phyloP scores from a whole-genome alignment of 345 rosid genomes.

The Citrus unshiu region DNA sequence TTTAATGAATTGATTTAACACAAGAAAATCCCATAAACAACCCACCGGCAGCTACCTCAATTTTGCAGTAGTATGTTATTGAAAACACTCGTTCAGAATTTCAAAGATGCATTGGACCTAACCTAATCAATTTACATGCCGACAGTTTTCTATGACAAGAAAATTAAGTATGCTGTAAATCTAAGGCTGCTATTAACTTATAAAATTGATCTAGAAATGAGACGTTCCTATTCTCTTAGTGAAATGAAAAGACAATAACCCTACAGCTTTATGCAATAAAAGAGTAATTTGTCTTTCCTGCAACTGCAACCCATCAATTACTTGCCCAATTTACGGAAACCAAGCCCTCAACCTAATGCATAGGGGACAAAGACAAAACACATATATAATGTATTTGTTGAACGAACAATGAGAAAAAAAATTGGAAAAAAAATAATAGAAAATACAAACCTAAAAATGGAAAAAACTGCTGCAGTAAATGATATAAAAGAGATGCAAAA shows the following conservation, averaged over 20 bases:
- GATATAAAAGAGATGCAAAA: constrained; percentile 10
- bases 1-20: not conserved
- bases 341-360: not conserved
- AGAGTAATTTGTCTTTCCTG: constrained; percentile 22
- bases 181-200: not conserved
- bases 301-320: constrained; percentile 9
- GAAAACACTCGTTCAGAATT: not conserved
- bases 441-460: constrained; percentile 25
- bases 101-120: not conserved
- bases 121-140: not conserved
- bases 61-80: not conserved
- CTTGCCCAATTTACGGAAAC: constrained; percentile 22
- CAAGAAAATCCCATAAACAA: not conserved
- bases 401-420: not conserved
- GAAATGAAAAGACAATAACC: constrained; percentile 30
- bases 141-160: not conserved
- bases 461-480: constrained; percentile 8
- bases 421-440: not conserved
- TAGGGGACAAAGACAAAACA: too few relatives aligned
- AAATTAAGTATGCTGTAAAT: not conserved
- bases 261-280: constrained; percentile 19
- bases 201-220: constrained; percentile 8
- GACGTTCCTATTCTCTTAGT: constrained; percentile 7
- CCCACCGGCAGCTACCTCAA: not conserved
- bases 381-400: too few relatives aligned